phyloP scores from a whole-genome alignment of 1,284 basidiomycete species.

The Ceraceosorus guamensis region DNA sequence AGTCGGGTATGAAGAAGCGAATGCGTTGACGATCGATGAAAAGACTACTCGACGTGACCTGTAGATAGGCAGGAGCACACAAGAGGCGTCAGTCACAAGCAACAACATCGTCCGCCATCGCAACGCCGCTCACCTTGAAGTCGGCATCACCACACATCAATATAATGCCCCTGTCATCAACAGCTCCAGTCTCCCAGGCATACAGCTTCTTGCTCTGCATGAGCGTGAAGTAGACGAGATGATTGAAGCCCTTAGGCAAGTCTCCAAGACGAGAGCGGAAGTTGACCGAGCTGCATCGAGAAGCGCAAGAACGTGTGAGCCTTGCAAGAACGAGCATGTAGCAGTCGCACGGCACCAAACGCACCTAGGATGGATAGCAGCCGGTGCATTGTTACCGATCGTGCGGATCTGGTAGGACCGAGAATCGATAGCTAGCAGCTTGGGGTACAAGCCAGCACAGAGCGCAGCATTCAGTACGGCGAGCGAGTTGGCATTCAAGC shows the following conservation, averaged over 20 bases:
- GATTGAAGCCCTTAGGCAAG: slow-evolving; percentile 11
- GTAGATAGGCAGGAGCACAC: too few relatives aligned
- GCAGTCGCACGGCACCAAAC: not conserved
- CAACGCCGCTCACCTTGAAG: slow-evolving; percentile 65
- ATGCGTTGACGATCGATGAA: slow-evolving; percentile 78
- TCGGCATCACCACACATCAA: slow-evolving; percentile 87
- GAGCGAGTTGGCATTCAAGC: slow-evolving; percentile 60
- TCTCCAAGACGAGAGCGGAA: slow-evolving; percentile 47
- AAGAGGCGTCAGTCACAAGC: slow-evolving; percentile 9
- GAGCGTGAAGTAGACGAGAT: slow-evolving; percentile 27
- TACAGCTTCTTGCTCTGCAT: slow-evolving; percentile 85
- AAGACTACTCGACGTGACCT: slow-evolving; percentile 68
- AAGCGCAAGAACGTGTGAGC: not conserved
- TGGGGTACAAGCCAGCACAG: slow-evolving; percentile 83
- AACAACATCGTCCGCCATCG: not conserved
- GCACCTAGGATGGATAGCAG: slow-evolving; percentile 75
- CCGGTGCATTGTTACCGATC: slow-evolving; percentile 75
- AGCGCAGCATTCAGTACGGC: slow-evolving; percentile 73
- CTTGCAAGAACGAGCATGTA: too few relatives aligned
- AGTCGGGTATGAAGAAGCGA: slow-evolving; percentile 59
- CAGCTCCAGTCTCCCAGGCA: slow-evolving; percentile 91
- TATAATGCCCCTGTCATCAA: slow-evolving; percentile 74
- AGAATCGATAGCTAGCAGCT: slow-evolving; percentile 68
- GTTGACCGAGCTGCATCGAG: slow-evolving; percentile 38
- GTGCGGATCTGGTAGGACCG: slow-evolving; percentile 62